These are phyloP conservation scores for Alternaria alternata DNA, from an alignment of 2,329 filamentous ascomycete species.

Conservation along the genomic window DNA sequence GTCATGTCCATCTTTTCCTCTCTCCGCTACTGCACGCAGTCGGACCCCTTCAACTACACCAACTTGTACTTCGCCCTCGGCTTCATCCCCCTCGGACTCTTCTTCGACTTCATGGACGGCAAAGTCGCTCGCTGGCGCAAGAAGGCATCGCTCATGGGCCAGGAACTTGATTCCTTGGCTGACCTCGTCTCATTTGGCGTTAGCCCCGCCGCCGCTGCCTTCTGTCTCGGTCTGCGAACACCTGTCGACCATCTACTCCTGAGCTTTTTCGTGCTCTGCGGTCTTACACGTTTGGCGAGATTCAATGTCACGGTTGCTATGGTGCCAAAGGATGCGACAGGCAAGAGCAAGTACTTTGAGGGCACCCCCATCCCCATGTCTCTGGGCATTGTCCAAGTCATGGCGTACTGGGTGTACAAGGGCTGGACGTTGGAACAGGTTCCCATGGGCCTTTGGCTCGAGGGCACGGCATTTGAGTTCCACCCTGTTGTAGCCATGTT, in stretches of 20 bases:
- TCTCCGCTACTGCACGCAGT: constrained; percentile 87
- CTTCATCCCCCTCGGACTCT: constrained; percentile 85
- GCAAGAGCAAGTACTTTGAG: constrained; percentile 96
- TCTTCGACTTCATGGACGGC: constrained; percentile 98
- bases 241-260: constrained; percentile 81
- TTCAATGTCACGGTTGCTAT: constrained; percentile 96
- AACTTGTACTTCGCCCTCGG: constrained; percentile 83
- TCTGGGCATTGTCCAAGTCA: constrained; percentile 78
- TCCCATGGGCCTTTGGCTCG: constrained; percentile 75
- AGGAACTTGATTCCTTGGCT: constrained; percentile 94
- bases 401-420: constrained; percentile 87
- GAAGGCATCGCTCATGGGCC: constrained; percentile 97
- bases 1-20: constrained; percentile 97
- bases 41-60: constrained; percentile 65
- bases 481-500: constrained; percentile 86
- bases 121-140: constrained; percentile 95
- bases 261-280: constrained; percentile 91
- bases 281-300: constrained; percentile 88
- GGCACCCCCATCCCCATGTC: constrained; percentile 95
- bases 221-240: constrained; percentile 87
- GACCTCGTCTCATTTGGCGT: constrained; percentile 97
- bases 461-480: constrained; percentile 77
- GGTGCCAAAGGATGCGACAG: constrained; percentile 88
- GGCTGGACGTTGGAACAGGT: constrained; percentile 81
- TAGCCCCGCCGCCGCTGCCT: constrained; percentile 84